Evolutionary conservation across 768 basidiomycete genomes (phyloP), one percentile per base, ranked within the genome.

Genomic region (Podaxis sp.): DNA sequence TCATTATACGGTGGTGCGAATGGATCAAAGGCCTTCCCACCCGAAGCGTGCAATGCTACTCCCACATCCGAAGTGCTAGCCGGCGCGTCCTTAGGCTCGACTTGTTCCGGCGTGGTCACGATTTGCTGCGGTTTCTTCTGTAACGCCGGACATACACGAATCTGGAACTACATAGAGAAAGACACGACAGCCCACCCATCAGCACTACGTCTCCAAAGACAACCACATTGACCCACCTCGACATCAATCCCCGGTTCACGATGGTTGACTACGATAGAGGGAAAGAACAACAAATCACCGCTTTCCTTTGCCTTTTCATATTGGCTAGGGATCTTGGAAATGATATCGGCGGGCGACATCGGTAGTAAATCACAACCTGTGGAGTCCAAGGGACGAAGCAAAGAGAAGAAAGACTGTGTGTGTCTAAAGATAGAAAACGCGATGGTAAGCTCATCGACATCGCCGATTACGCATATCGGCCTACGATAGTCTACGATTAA

Each of bases 1-100:
- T 83, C 79, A 54, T 85, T 85, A 71, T 96, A 97, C 4, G 96
- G 96, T 4, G 93, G 91, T n/a, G 82, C 76, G 73, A 99, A 96
- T 0, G 94, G 94, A 69, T 95, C 87, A 24, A 67, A 69, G 10
- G 38, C 5, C 48, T 77, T 78, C 60, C 73, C 74, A 56, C 72
- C 60, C 17, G 53, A 22, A 36, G 54, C 51, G n/a, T 49, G 48
- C 41, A 44, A 44, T 44, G 41, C 41, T 1, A 44, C 41, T 24
- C 11, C 49, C 13, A 8, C 49, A 28, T 24, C 49, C 13, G 13
- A 24, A 50, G 20, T 28, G 12, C 49, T 15, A 12, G 22, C 6
- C 4, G 49, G 20, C 3, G 20, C 20, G 22, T 50, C 20, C 13
- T 28, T 24, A 28, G 49, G 24, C 4, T 50, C 49, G 13, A 12